Evolutionary conservation across 441 rosid genomes (phyloP).

Genomic region (Pelargonium myrrhifolium): DNA sequence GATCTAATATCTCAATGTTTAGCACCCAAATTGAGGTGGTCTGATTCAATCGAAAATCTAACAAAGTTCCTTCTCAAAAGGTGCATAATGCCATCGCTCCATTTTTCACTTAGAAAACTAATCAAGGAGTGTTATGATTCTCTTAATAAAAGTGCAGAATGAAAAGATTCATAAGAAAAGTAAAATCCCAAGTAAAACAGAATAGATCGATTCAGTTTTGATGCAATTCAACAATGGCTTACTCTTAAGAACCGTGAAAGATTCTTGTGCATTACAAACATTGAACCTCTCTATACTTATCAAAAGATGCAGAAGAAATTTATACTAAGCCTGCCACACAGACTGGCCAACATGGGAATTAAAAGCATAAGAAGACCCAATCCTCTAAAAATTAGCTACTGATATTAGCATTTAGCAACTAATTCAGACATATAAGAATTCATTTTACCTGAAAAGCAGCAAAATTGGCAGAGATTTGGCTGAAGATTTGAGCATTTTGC

Average conservation of each 20-base stretch:
- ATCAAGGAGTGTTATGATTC: too few relatives aligned
- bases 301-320: background rate
- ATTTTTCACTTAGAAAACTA: too few relatives aligned
- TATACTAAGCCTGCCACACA: background rate
- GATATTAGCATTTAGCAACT: background rate
- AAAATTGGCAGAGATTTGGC: slow-evolving; percentile 68
- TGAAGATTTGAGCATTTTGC: slow-evolving; percentile 70
- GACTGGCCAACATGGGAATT: background rate
- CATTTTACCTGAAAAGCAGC: slow-evolving; percentile 63
- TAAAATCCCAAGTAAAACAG: too few relatives aligned
- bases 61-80: too few relatives aligned
- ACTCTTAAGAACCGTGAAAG: background rate
- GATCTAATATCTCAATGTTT: too few relatives aligned
- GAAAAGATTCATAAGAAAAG: too few relatives aligned
- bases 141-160: too few relatives aligned
- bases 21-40: too few relatives aligned
- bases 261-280: background rate
- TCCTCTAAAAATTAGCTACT: background rate
- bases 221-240: background rate
- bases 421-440: slow-evolving; percentile 3
- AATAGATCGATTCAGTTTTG: too few relatives aligned
- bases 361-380: background rate
- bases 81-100: too few relatives aligned
- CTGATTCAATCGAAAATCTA: too few relatives aligned
- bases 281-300: background rate